Conservation (phyloP, 768 basidiomycete genomes). For the Hydnomerulius pinastri region DNA sequence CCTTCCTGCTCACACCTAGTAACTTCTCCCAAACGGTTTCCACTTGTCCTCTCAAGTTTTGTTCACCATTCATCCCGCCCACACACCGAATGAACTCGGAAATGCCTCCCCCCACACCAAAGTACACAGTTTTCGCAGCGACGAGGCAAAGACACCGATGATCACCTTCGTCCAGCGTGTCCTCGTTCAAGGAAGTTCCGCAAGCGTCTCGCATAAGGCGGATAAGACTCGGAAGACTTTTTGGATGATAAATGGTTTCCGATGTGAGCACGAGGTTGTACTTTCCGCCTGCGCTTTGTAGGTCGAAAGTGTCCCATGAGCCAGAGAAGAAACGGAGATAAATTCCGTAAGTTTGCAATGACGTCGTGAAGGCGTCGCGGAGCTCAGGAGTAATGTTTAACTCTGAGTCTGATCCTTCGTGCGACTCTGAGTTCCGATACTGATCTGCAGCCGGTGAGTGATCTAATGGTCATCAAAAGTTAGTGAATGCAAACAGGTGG, state of each 20-base stretch:
- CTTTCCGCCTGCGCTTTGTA: slow-evolving; percentile 29
- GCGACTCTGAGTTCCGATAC: slow-evolving; percentile 41
- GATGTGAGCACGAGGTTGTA: slow-evolving; percentile 84
- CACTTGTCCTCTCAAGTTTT: slow-evolving; percentile 39
- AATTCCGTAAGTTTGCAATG: slow-evolving; percentile 57
- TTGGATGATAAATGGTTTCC: slow-evolving; percentile 86
- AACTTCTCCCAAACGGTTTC: slow-evolving; percentile 65
- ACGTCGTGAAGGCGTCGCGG: slow-evolving; percentile 60
- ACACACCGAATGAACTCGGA: slow-evolving; percentile 68
- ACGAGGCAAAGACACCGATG: slow-evolving; percentile 59
- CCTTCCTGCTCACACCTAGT: slow-evolving; percentile 70
- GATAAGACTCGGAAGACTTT: slow-evolving; percentile 64
- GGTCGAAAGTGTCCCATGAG: slow-evolving; percentile 67
- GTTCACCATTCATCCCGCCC: slow-evolving; percentile 1
- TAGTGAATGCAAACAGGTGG: neutral
- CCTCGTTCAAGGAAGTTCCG: slow-evolving; percentile 1
- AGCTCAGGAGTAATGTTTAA: slow-evolving; percentile 68
- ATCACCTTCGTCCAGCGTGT: neutral
- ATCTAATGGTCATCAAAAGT: slow-evolving; percentile 40
- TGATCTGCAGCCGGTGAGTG: slow-evolving; percentile 56
- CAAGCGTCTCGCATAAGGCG: slow-evolving; percentile 48
- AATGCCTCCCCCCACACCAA: slow-evolving; percentile 92
- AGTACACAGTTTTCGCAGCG: slow-evolving; percentile 91
- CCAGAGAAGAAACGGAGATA: slow-evolving; percentile 78
- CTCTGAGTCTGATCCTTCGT: slow-evolving; percentile 44